Base-by-base conservation (phyloP, 768 basidiomycete genomes). In the Tubosaeta brunneosetosa region DNA sequence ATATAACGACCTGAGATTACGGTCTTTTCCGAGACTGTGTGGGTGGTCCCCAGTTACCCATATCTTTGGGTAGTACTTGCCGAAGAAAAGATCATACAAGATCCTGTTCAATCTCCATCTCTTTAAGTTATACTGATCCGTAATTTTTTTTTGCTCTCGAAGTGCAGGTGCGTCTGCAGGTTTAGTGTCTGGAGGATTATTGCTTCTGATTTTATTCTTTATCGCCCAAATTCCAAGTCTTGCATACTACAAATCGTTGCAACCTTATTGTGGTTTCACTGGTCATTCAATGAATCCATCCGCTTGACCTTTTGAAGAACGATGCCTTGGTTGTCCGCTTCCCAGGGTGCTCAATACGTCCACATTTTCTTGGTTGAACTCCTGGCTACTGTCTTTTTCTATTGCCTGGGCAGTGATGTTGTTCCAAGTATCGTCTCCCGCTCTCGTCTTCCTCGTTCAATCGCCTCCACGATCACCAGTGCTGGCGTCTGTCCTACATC, bases 131-230 rank as follows among this genome's bases (percentile, higher is more conserved):
- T 42, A 33, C 42, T n/a, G 7, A 19, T 31, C 32, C 16, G 29
- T 48, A 11, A n/a, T 7, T 31, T 13, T 31, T 19, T 10, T 22
- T 46, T 14, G 0, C 6, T 9, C 10, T 13, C 14, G 14, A 6
- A 34, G 25, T 38, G 11, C 6, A 43, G 55, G 62, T 66, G 44
- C 36, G 57, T 63, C 36, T 25, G 7, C 9, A 9, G 3, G n/a
- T 22, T 13, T 9, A 37, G 12, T 17, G 16, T 45, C 4, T 22
- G 14, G 41, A 45, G 19, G 32, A 12, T 42, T 9, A 1, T 3
- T 6, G 3, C 4, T 14, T 16, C 32, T 60, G 41, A 60, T 37
- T 41, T 49, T 6, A 22, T 42, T 26, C 29, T 42, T 17, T 3
- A n/a, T 25, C 14, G 17, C 37, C 3, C 29, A 29, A 29, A 3